These are phyloP conservation scores for Begonia masoniana DNA, from an alignment of 306 rosid species.

Conservation along the genomic window DNA sequence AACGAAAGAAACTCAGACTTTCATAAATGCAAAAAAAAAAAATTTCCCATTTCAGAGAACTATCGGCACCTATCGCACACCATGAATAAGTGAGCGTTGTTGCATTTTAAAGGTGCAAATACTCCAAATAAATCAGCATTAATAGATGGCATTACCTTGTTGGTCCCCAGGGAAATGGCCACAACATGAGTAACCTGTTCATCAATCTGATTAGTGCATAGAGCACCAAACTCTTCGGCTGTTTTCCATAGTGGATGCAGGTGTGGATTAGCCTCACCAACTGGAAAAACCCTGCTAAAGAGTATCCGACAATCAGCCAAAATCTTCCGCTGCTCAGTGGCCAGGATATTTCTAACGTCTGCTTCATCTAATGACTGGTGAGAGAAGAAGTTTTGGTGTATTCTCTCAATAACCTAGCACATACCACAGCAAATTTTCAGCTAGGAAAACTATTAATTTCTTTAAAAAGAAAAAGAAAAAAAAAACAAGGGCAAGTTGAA, in stretches of 20 bases:
- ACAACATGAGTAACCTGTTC: constrained; percentile 97
- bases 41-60: too few relatives aligned
- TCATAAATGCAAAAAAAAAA: too few relatives aligned
- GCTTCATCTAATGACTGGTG: constrained; percentile 60
- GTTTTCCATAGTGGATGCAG: constrained; percentile 92
- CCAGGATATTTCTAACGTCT: constrained; percentile 89
- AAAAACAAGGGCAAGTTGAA: not conserved
- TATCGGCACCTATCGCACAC: too few relatives aligned
- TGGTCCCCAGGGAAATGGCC: constrained; percentile 83
- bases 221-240: constrained; percentile 98
- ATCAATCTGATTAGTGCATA: constrained; percentile 70
- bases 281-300: constrained; percentile 93
- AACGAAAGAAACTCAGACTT: too few relatives aligned
- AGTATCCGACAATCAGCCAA: constrained; percentile 82
- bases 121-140: too few relatives aligned
- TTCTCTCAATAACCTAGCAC: constrained; percentile 70
- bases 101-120: too few relatives aligned
- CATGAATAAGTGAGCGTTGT: too few relatives aligned
- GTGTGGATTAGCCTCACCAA: constrained; percentile 82
- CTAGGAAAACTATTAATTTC: too few relatives aligned
- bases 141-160: constrained; percentile 47
- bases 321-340: constrained; percentile 73
- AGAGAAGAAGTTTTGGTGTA: constrained; percentile 73
- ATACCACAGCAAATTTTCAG: not conserved
- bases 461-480: too few relatives aligned